These are phyloP conservation scores for Tylopilus subfusipes DNA, from an alignment of 768 basidiomycete species.

Conservation along the genomic window DNA sequence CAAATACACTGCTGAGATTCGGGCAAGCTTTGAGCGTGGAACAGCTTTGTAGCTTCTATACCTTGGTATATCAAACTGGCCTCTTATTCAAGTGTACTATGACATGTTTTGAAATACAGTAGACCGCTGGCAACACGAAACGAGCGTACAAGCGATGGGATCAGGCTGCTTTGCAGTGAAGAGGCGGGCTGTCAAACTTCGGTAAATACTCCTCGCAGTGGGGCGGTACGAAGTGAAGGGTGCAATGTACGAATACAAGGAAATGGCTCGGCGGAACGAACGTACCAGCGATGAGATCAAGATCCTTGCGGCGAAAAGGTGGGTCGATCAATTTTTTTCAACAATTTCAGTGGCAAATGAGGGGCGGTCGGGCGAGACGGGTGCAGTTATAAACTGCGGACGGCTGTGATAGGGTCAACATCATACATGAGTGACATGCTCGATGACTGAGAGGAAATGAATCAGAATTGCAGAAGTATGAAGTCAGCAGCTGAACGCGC, in stretches of 20 bases:
- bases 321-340: too few relatives aligned
- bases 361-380: not conserved
- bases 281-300: too few relatives aligned
- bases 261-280: not conserved
- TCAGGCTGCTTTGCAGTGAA: too few relatives aligned
- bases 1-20: slow-evolving; percentile 95
- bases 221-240: too few relatives aligned
- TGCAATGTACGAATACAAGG: not conserved
- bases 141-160: too few relatives aligned
- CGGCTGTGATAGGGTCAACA: not conserved
- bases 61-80: not conserved
- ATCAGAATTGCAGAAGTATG: slow-evolving; percentile 47
- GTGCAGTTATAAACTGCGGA: not conserved
- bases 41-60: slow-evolving; percentile 67
- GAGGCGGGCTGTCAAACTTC: too few relatives aligned
- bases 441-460: not conserved
- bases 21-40: slow-evolving; percentile 96
- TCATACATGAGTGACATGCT: not conserved
- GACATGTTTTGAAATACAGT: not conserved
- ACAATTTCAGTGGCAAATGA: not conserved
- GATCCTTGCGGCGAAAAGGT: too few relatives aligned
- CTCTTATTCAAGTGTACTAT: slow-evolving; percentile 6
- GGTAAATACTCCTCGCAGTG: too few relatives aligned
- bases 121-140: not conserved
- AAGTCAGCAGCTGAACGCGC: slow-evolving; percentile 39